Conservation (phyloP, 352 stramenopile genomes). For the Aphanomyces invadans region DNA sequence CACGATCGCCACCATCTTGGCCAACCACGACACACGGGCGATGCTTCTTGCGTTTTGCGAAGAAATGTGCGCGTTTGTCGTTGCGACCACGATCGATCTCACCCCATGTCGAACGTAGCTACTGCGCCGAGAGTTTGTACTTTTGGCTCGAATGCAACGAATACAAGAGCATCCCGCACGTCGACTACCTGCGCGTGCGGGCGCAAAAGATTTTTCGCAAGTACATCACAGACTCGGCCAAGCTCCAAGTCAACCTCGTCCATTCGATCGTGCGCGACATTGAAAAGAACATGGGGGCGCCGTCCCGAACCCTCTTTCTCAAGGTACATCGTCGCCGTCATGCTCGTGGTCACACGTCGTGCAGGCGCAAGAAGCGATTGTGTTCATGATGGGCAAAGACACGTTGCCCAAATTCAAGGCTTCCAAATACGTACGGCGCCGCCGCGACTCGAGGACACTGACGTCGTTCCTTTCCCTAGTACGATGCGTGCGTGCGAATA, state of each 20-base stretch:
- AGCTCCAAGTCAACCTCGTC: constrained; percentile 67
- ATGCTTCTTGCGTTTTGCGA: constrained; percentile 68
- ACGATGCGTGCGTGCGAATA: constrained; percentile 6
- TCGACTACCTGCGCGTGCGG: constrained; percentile 62
- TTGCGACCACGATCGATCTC: not conserved
- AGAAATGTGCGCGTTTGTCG: constrained; percentile 58
- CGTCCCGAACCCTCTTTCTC: constrained; percentile 49
- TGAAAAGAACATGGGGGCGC: constrained; percentile 44
- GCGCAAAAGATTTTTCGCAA: constrained; percentile 75
- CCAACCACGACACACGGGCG: constrained; percentile 49
- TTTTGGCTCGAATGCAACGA: constrained; percentile 80
- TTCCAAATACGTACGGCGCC: constrained; percentile 51
- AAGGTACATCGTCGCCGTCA: constrained; percentile 2
- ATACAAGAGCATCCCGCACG: constrained; percentile 68
- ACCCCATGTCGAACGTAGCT: constrained; percentile 28
- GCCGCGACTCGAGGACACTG: not conserved
- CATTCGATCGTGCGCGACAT: constrained; percentile 49
- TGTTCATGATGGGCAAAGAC: constrained; percentile 67
- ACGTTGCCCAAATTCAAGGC: constrained; percentile 63
- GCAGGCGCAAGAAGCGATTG: constrained; percentile 51
- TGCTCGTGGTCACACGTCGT: not conserved
- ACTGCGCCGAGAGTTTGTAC: constrained; percentile 75
- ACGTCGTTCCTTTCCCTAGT: not conserved
- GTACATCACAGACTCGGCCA: constrained; percentile 55
- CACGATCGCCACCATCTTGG: constrained; percentile 49